Conservation (phyloP, 2,329 filamentous ascomycete species). For the Neocatenulostroma microsporum region DNA sequence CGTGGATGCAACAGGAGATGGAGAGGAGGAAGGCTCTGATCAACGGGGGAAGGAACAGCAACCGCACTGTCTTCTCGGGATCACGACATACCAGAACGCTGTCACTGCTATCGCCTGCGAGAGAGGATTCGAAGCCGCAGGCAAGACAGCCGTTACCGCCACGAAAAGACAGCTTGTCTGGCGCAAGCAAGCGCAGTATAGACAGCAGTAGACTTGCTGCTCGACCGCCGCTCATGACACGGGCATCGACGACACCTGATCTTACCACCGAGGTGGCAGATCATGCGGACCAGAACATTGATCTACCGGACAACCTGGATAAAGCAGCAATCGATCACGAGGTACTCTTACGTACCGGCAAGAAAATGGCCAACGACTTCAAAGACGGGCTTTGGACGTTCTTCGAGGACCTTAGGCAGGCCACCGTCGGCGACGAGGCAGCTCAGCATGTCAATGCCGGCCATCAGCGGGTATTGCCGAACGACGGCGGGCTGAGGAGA, state of each 20-base stretch:
- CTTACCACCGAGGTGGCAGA: constrained; percentile 28
- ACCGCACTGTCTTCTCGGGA: constrained; percentile 55
- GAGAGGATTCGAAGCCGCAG: constrained; percentile 10
- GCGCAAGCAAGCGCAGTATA: constrained; percentile 7
- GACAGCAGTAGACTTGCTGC: constrained; percentile 5
- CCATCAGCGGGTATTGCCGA: background rate
- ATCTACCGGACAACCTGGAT: constrained; percentile 22
- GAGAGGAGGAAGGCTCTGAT: constrained; percentile 66
- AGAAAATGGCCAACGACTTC: constrained; percentile 83
- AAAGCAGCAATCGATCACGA: constrained; percentile 41
- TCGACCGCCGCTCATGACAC: constrained; percentile 8
- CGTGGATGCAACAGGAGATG: constrained; percentile 51
- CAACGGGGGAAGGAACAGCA: constrained; percentile 38
- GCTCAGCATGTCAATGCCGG: no score
- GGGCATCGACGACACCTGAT: constrained; percentile 17
- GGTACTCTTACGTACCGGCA: constrained; percentile 49
- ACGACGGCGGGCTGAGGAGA: constrained; percentile 14
- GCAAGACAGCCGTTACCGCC: constrained; percentile 12
- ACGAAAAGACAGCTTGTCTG: constrained; percentile 19
- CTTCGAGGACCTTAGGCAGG: constrained; percentile 88
- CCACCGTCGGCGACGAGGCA: constrained; percentile 89
- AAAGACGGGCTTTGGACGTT: constrained; percentile 88
- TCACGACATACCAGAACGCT: constrained; percentile 58
- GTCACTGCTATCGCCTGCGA: constrained; percentile 67
- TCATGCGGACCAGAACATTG: constrained; percentile 16